A percentile compares a stretch with the other conserved stretches of the same genome.
These are phyloP conservation scores for Rubia tinctorum DNA, from an alignment of 305 asterid species.

Conservation along the genomic window DNA sequence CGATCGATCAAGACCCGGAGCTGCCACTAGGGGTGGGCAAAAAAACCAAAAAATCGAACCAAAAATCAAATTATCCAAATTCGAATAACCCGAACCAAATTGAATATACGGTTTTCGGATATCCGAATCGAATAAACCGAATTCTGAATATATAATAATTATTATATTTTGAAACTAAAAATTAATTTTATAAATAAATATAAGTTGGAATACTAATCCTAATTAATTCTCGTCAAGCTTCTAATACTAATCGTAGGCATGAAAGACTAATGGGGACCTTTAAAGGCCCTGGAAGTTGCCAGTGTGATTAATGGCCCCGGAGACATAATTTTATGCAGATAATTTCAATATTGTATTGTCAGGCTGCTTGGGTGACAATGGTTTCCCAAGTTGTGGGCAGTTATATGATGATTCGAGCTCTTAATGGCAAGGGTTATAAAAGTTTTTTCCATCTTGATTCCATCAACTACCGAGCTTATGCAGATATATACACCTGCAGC, in stretches of 20 bases:
- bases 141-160: too few relatives aligned
- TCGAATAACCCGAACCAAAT: too few relatives aligned
- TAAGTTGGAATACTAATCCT: too few relatives aligned
- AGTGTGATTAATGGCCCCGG: conserved; percentile 77
- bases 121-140: too few relatives aligned
- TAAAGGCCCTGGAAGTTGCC: conserved; percentile 88
- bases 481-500: conserved; percentile 82
- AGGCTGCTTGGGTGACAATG: conserved; percentile 99
- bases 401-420: conserved; percentile 82
- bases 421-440: conserved; percentile 74
- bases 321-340: conserved; percentile 79
- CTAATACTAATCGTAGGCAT: conserved; percentile 98
- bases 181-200: too few relatives aligned
- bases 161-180: too few relatives aligned
- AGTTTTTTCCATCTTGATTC: conserved; percentile 78
- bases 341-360: conserved; percentile 82
- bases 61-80: too few relatives aligned
- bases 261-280: conserved; percentile 99
- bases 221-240: too few relatives aligned
- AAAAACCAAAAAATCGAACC: too few relatives aligned
- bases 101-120: too few relatives aligned
- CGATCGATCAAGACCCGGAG: too few relatives aligned
- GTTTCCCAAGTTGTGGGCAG: conserved; percentile 94
- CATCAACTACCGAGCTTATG: conserved; percentile 60
- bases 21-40: too few relatives aligned